phyloP scores from a whole-genome alignment of 140 eudicot genomes.

The Erigeron philadelphicus region DNA sequence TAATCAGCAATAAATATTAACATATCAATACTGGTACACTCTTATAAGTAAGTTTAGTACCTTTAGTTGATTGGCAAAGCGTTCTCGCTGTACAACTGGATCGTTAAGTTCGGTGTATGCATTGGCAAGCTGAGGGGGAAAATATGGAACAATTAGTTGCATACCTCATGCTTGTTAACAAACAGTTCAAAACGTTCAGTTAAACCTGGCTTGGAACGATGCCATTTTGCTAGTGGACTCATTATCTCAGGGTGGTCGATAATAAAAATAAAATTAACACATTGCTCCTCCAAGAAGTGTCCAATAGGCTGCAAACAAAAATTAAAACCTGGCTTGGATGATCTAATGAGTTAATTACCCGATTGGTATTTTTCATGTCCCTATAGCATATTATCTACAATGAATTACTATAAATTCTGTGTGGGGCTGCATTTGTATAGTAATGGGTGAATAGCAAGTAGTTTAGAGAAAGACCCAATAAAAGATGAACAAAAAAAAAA shows the following conservation, averaged over 20 bases:
- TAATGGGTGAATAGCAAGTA: no score
- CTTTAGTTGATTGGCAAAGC: constrained; percentile 94
- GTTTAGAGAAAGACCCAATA: no score
- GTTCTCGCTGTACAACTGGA: constrained; percentile 90
- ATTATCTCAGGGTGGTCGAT: constrained; percentile 95
- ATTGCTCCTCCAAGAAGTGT: constrained; percentile 77
- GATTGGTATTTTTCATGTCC: no score
- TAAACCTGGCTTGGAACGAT: constrained; percentile 71
- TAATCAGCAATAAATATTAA: background rate
- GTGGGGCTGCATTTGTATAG: no score
- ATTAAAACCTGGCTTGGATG: no score
- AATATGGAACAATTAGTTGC: no score
- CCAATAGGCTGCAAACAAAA: constrained; percentile 66
- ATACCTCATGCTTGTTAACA: constrained; percentile 91
- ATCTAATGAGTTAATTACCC: no score
- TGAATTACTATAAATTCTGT: no score
- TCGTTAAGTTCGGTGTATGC: constrained; percentile 93
- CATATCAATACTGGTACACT: background rate
- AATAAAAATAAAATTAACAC: constrained; percentile 72
- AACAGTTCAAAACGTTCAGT: constrained; percentile 94
- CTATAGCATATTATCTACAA: no score
- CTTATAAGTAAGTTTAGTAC: constrained; percentile 24
- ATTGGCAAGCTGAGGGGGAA: no score
- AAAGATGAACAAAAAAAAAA: no score
- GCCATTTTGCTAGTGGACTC: constrained; percentile 99